Conservation (phyloP, 805 yeast species). For the Spathaspora passalidarum region DNA sequence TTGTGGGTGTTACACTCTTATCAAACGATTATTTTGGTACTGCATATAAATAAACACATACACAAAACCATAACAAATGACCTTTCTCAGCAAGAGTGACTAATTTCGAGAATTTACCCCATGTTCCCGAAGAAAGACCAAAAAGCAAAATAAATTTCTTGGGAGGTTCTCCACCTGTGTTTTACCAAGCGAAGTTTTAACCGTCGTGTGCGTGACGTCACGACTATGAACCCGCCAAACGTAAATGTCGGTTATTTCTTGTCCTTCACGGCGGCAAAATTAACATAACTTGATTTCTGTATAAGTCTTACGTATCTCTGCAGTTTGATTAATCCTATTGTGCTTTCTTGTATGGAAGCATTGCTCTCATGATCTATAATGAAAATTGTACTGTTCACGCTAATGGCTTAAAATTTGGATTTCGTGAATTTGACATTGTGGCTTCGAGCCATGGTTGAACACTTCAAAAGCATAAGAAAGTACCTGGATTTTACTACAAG, state of each 20-base stretch:
- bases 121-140: background rate
- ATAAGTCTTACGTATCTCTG: too few species aligned
- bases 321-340: too few species aligned
- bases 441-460: too few species aligned
- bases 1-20: background rate
- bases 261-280: too few species aligned
- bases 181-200: background rate
- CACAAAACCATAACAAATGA: background rate
- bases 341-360: too few species aligned
- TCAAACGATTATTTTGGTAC: background rate
- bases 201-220: background rate
- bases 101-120: slow-evolving; percentile 1
- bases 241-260: too few species aligned
- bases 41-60: background rate
- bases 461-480: too few species aligned
- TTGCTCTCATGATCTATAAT: too few species aligned
- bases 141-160: background rate
- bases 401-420: too few species aligned
- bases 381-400: too few species aligned
- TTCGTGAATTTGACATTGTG: too few species aligned
- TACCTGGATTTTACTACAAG: too few species aligned
- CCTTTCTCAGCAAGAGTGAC: background rate
- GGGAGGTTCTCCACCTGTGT: background rate
- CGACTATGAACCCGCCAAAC: background rate
- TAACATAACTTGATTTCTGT: background rate